Percentiles rank a stretch among this genome's conserved stretches.
phyloP scores from a whole-genome alignment of 176 grass and related monocot species.

The Zea luxurians region DNA sequence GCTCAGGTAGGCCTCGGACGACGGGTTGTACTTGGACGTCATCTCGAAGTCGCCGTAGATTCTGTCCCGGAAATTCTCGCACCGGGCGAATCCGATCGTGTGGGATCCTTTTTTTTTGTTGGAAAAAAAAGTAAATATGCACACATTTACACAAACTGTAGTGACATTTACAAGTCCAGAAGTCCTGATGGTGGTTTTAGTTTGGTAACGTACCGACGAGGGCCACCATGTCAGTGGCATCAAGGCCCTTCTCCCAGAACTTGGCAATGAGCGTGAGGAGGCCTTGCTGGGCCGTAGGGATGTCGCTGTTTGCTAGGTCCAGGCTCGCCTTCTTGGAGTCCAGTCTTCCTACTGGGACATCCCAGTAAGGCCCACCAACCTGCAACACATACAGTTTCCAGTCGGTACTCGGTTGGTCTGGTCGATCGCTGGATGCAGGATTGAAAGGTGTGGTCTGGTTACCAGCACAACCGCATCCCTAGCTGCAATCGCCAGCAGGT shows the following conservation, averaged over 20 bases:
- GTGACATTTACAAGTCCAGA: too few relatives aligned
- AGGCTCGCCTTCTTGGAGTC: slow-evolving; percentile 84
- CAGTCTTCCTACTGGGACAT: slow-evolving; percentile 86
- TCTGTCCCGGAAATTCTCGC: slow-evolving; percentile 73
- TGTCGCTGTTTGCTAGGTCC: slow-evolving; percentile 80
- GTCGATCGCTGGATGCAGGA: too few relatives aligned
- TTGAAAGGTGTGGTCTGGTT: not conserved
- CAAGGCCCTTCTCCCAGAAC: slow-evolving; percentile 89
- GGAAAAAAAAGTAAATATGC: too few relatives aligned
- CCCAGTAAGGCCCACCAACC: slow-evolving; percentile 96
- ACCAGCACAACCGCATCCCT: slow-evolving; percentile 81
- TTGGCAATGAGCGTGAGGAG: slow-evolving; percentile 83
- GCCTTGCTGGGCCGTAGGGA: slow-evolving; percentile 75
- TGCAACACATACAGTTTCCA: slow-evolving; percentile 24
- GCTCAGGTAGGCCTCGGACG: slow-evolving; percentile 61
- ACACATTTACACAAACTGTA: too few relatives aligned
- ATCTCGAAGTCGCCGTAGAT: slow-evolving; percentile 74
- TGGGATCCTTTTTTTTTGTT: slow-evolving; percentile 49
- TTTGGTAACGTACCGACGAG: slow-evolving; percentile 68
- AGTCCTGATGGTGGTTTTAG: not conserved
- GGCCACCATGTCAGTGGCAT: slow-evolving; percentile 91
- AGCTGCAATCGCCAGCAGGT: slow-evolving; percentile 85
- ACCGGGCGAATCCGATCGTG: slow-evolving; percentile 83
- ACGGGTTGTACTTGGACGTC: slow-evolving; percentile 59
- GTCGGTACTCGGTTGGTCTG: not conserved